Evolutionary conservation across 495 filamentous ascomycete species (phyloP).

Genomic region (Trichoderma erinaceum): DNA sequence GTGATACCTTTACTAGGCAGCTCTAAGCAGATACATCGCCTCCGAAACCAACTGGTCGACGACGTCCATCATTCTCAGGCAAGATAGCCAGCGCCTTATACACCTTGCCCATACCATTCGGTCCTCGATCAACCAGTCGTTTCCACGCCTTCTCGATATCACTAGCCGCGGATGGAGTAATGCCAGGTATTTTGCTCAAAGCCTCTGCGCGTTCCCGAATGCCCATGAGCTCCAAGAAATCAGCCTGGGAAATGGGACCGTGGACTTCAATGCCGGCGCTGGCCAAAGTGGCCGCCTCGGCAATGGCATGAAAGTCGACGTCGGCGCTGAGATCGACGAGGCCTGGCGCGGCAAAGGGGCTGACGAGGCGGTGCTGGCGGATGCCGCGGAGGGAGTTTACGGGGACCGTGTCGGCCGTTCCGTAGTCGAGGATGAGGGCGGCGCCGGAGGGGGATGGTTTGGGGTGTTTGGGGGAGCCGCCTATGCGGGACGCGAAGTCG

Average conservation of each 20-base stretch:
- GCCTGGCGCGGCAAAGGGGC: conserved; percentile 70
- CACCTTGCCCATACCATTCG: conserved; percentile 81
- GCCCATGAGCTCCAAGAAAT: conserved; percentile 73
- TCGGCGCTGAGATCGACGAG: conserved; percentile 82
- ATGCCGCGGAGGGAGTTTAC: conserved; percentile 86
- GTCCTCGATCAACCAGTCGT: conserved; percentile 69
- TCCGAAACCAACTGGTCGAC: conserved; percentile 86
- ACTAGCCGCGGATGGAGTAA: conserved; percentile 44
- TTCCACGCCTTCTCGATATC: conserved; percentile 68
- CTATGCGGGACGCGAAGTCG: conserved; percentile 79
- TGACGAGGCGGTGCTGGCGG: conserved; percentile 60
- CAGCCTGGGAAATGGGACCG: conserved; percentile 82
- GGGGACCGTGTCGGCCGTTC: conserved; percentile 69
- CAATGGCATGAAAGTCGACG: conserved; percentile 82
- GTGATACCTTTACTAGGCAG: not conserved
- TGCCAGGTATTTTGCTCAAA: conserved; percentile 46
- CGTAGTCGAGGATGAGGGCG: conserved; percentile 91
- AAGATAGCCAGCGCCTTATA: conserved; percentile 92
- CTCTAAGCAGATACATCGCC: conserved; percentile 50
- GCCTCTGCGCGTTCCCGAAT: conserved; percentile 69
- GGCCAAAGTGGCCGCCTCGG: conserved; percentile 68
- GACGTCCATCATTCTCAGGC: conserved; percentile 65
- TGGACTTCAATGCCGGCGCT: conserved; percentile 82
- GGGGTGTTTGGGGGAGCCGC: conserved; percentile 50
- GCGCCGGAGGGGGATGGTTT: conserved; percentile 68